Conservation (phyloP, 164 flowering plant species). For the Aristolochia californica region DNA sequence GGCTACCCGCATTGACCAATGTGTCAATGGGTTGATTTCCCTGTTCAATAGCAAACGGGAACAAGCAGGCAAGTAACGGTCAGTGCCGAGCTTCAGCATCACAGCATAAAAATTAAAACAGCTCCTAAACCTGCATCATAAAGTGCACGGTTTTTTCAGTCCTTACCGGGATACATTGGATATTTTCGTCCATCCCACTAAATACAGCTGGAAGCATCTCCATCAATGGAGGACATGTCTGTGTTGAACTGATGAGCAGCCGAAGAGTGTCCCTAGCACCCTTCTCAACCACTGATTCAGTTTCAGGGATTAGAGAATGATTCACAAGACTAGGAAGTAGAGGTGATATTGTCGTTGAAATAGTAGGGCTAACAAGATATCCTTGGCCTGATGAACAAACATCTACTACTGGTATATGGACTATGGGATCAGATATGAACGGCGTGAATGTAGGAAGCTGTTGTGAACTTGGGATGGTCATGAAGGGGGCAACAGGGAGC, state of each 20-base stretch:
- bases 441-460: slow-evolving; percentile 82
- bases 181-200: slow-evolving; percentile 5
- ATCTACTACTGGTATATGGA: slow-evolving; percentile 82
- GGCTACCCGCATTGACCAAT: slow-evolving; percentile 37
- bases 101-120: background rate
- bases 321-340: slow-evolving; percentile 37
- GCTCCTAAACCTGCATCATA: no score
- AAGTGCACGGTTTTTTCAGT: background rate
- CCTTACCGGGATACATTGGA: slow-evolving; percentile 7
- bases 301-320: slow-evolving; percentile 40
- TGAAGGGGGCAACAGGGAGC: slow-evolving; percentile 22
- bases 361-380: slow-evolving; percentile 68
- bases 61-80: background rate
- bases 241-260: slow-evolving; percentile 56
- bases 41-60: background rate
- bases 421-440: slow-evolving; percentile 79
- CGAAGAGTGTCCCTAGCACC: slow-evolving; percentile 87
- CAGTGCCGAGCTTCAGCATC: background rate
- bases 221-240: slow-evolving; percentile 33
- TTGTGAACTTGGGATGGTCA: slow-evolving; percentile 35
- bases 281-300: slow-evolving; percentile 60
- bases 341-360: slow-evolving; percentile 50
- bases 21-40: background rate
- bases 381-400: slow-evolving; percentile 91
- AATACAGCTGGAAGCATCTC: slow-evolving; percentile 38